Evolutionary conservation across 2,329 filamentous ascomycete species (phyloP), one percentile per base, ranked within the genome.

Genomic region (Fusarium siculi): DNA sequence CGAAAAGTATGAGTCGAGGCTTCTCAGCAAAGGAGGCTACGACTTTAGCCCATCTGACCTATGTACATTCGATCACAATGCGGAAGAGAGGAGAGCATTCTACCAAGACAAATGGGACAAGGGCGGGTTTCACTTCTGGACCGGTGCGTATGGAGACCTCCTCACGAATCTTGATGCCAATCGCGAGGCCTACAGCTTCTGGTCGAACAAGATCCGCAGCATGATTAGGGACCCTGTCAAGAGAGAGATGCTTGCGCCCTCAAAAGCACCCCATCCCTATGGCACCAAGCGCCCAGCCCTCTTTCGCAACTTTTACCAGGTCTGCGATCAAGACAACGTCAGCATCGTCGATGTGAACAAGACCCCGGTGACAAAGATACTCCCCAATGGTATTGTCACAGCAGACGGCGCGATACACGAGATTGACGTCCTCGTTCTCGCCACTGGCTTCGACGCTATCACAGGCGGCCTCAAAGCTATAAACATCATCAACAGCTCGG

Each of bases 51-150:
- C 25, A 23, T 44, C 30, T 34, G 28, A 25, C 5, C 54, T 23
- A 30, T 0, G 32, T 12, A 28, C 28, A 12, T 44, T 37, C 4
- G 18, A 43, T 15, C 28, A 57, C 9, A 36, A n/a, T 18, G 9
- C n/a, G 4, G 30, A 55, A 43, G 52, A 43, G 4, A 28, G 28
- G n/a, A 28, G 19, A n/a, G 21, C 28, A 30, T 28, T 21, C 0
- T 25, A 15, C 36, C 14, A 28, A 3, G 14, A 55, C 4, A 39
- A 34, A 5, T 89, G 84, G 82, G 54, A 79, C 1, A 71, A 81
- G 2, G 87, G 86, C 8, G 85, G 84, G 4, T 88, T 88, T 76
- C 76, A 78, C 14, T 84, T 84, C 74, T 85, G 84, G 81, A 75
- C 85, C 4, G 80, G 72, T 15, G 83, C 78, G 8, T 89, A 87